These are phyloP conservation scores for Aureobasidium sp. DNA, from an alignment of 2,329 filamentous ascomycete species.

Conservation along the genomic window DNA sequence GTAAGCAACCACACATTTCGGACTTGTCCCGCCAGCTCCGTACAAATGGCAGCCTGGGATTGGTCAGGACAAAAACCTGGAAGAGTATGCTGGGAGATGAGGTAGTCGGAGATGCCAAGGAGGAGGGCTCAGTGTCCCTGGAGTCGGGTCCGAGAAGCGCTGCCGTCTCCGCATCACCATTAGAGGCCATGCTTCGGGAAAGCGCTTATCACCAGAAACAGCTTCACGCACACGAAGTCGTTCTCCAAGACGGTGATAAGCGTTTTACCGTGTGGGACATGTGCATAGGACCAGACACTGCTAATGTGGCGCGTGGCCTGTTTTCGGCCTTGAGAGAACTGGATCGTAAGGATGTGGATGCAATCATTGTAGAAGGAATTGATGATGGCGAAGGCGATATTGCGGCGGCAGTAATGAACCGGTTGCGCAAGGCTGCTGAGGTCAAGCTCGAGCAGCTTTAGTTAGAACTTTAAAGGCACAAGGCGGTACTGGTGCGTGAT, in stretches of 20 bases:
- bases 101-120: slow-evolving; percentile 24
- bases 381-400: slow-evolving; percentile 64
- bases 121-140: not conserved
- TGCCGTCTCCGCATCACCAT: not conserved
- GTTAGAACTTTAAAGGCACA: not conserved
- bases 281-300: slow-evolving; percentile 61
- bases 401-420: slow-evolving; percentile 60
- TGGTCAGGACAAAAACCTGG: slow-evolving; percentile 35
- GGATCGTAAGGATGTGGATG: slow-evolving; percentile 69
- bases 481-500: not conserved
- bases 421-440: slow-evolving; percentile 43
- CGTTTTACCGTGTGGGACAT: slow-evolving; percentile 55
- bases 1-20: slow-evolving; percentile 22
- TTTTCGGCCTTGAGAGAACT: slow-evolving; percentile 83
- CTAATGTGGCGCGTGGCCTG: slow-evolving; percentile 73
- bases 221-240: not conserved
- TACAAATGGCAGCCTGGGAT: slow-evolving; percentile 29
- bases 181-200: slow-evolving; percentile 5
- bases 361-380: slow-evolving; percentile 89
- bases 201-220: not conserved
- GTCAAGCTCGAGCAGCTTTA: slow-evolving; percentile 22
- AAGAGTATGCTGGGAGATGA: slow-evolving; percentile 16
- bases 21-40: slow-evolving; percentile 27
- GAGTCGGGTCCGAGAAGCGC: not conserved
- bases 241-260: not conserved